Percentiles rank a stretch among this genome's conserved stretches.
phyloP scores from a whole-genome alignment of 352 stramenopile species.

The Phytophthora hibernalis region DNA sequence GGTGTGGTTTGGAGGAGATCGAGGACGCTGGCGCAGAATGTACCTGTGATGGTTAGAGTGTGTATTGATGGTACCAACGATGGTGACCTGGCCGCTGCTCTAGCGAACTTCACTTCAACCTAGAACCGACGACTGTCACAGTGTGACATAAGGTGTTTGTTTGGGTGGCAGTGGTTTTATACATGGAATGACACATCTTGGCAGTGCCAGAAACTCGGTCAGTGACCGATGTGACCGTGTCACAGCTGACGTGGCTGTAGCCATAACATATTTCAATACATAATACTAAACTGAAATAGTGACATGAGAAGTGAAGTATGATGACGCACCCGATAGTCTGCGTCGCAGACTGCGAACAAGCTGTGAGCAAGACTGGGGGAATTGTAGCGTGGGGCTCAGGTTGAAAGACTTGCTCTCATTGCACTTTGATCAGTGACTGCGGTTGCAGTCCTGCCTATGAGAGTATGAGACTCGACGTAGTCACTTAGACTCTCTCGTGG shows the following conservation, averaged over 20 bases:
- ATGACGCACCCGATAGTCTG: neutral
- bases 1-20: conserved; percentile 14
- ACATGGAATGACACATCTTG: neutral
- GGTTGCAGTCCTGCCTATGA: conserved; percentile 7
- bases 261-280: neutral
- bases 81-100: neutral
- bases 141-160: neutral
- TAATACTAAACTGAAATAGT: neutral
- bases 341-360: too few relatives aligned
- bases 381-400: conserved; percentile 9
- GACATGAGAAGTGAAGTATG: neutral
- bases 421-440: conserved; percentile 5
- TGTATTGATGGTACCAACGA: neutral
- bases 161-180: neutral
- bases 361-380: conserved; percentile 5
- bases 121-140: conserved; percentile 1
- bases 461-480: too few relatives aligned
- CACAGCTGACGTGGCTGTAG: neutral
- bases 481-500: too few relatives aligned
- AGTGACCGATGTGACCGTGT: neutral
- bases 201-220: neutral
- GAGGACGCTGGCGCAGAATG: neutral
- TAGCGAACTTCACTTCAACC: neutral
- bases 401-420: conserved; percentile 6
- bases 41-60: neutral